A percentile compares a stretch with the other conserved stretches of the same genome.
Evolutionary conservation across 2,329 filamentous ascomycete genomes (phyloP).

Genomic region (Venturiaceae sp.): DNA sequence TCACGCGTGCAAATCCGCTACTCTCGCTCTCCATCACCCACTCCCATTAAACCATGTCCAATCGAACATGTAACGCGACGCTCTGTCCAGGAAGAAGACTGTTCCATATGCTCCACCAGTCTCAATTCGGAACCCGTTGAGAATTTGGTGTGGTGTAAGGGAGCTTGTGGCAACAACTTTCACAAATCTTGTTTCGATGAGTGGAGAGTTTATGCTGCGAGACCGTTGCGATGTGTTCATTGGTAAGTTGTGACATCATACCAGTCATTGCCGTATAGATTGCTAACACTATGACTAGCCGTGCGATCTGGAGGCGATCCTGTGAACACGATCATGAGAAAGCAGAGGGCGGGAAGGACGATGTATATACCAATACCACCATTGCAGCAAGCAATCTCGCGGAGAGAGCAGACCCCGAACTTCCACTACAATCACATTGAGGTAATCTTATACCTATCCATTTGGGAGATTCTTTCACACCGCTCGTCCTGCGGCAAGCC

Average conservation of each 20-base stretch:
- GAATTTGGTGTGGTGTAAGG: not conserved
- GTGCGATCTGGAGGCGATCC: not conserved
- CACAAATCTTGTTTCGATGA: not conserved
- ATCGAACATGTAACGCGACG: not conserved
- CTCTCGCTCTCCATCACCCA: not conserved
- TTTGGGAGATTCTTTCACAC: too few relatives aligned
- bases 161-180: not conserved
- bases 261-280: not conserved
- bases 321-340: not conserved
- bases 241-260: not conserved
- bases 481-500: too few relatives aligned
- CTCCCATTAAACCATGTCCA: not conserved
- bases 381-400: too few relatives aligned
- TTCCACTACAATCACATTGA: too few relatives aligned
- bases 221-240: not conserved
- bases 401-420: too few relatives aligned
- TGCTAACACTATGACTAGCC: not conserved
- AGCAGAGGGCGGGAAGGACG: too few relatives aligned
- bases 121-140: not conserved
- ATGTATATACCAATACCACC: too few relatives aligned
- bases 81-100: not conserved
- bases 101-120: not conserved
- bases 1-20: not conserved
- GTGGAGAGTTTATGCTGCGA: not conserved
- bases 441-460: too few relatives aligned